Evolutionary conservation across 768 basidiomycete species (phyloP).

Genomic region (Leccinum truebloodii): DNA sequence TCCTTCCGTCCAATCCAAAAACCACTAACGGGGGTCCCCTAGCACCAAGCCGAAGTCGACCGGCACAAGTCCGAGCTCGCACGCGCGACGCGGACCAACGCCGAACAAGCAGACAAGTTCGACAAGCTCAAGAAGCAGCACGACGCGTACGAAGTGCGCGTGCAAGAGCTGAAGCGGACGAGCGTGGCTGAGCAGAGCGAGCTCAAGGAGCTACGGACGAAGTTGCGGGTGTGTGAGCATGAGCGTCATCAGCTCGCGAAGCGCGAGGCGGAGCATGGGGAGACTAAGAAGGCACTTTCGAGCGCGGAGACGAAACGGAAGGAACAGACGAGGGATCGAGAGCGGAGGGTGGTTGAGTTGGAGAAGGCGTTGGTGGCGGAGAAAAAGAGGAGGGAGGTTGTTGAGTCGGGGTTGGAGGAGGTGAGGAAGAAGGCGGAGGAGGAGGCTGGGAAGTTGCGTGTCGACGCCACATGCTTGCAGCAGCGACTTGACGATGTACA

Average conservation of each 20-base stretch:
- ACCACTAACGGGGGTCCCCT: background rate
- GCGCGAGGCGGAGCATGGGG: slow-evolving; percentile 53
- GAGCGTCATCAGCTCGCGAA: slow-evolving; percentile 51
- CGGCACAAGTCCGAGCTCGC: slow-evolving; percentile 57
- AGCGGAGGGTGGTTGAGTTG: slow-evolving; percentile 54
- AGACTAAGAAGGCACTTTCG: slow-evolving; percentile 52
- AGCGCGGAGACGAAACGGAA: slow-evolving; percentile 48
- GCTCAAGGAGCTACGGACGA: slow-evolving; percentile 60
- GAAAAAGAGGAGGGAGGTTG: slow-evolving; percentile 48
- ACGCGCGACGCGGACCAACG: slow-evolving; percentile 44
- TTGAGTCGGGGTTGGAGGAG: slow-evolving; percentile 48
- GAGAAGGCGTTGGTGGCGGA: slow-evolving; percentile 53
- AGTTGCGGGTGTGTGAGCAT: slow-evolving; percentile 58
- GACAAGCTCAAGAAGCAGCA: slow-evolving; percentile 68
- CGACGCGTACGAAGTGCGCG: slow-evolving; percentile 53
- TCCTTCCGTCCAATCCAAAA: background rate
- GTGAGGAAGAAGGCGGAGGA: slow-evolving; percentile 42
- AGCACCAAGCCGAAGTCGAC: slow-evolving; percentile 67
- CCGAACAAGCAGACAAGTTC: slow-evolving; percentile 52
- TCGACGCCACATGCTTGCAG: slow-evolving; percentile 37
- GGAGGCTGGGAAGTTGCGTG: slow-evolving; percentile 38
- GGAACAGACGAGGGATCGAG: slow-evolving; percentile 56
- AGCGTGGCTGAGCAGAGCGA: slow-evolving; percentile 54
- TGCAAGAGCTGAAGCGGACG: slow-evolving; percentile 61
- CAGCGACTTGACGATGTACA: slow-evolving; percentile 38